phyloP scores from a whole-genome alignment of 129 eudicot species.

The Helianthus tuberosus region DNA sequence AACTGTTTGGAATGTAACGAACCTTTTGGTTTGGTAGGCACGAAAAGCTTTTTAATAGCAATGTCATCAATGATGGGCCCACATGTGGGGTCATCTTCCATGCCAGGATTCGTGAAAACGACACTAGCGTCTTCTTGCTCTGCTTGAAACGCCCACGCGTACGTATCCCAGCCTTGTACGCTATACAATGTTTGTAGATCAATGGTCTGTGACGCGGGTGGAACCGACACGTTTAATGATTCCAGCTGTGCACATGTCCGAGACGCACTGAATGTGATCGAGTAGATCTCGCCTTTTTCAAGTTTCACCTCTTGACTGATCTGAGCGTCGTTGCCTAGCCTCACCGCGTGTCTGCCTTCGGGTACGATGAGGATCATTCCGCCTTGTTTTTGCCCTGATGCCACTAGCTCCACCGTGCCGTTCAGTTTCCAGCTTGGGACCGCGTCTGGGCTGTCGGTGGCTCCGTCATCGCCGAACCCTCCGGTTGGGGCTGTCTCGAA shows the following conservation, averaged over 20 bases:
- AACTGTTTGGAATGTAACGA: not conserved
- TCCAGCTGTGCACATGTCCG: slow-evolving; percentile 98
- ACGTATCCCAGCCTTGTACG: slow-evolving; percentile 96
- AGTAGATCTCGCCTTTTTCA: slow-evolving; percentile 77
- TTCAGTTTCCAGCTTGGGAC: slow-evolving; percentile 81
- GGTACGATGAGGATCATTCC: slow-evolving; percentile 99
- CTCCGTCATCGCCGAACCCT: slow-evolving; percentile 56
- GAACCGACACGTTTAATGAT: slow-evolving; percentile 91
- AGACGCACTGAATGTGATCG: slow-evolving; percentile 93
- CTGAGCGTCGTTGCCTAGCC: slow-evolving; percentile 93
- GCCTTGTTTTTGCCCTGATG: slow-evolving; percentile 91
- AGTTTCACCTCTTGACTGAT: slow-evolving; percentile 70
- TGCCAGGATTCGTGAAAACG: slow-evolving; percentile 78
- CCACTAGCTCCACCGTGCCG: slow-evolving; percentile 83
- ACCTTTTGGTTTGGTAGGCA: slow-evolving; percentile 81
- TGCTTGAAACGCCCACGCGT: slow-evolving; percentile 93
- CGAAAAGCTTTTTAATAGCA: slow-evolving; percentile 87
- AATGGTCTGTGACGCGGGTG: slow-evolving; percentile 76
- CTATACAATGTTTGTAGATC: slow-evolving; percentile 92
- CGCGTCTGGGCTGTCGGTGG: slow-evolving; percentile 49
- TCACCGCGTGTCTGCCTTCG: slow-evolving; percentile 79
- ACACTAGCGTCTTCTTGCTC: slow-evolving; percentile 53
- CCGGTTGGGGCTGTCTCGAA: slow-evolving; percentile 87
- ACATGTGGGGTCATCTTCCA: slow-evolving; percentile 98
- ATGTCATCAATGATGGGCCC: slow-evolving; percentile 95